Conservation (phyloP, 2,329 filamentous ascomycete species). For the Trichoderma harzianum region DNA sequence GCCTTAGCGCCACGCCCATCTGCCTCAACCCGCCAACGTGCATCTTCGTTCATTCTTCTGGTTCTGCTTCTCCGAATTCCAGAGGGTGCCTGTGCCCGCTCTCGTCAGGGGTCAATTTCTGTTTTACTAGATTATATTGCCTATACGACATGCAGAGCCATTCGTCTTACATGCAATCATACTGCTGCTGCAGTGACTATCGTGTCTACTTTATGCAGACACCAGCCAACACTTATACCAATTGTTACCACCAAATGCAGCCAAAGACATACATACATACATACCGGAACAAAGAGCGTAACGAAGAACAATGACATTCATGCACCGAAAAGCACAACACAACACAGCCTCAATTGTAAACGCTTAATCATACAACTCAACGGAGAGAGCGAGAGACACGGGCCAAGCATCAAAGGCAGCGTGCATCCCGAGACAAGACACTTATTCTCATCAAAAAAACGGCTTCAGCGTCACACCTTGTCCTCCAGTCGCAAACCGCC, state of each 20-base stretch:
- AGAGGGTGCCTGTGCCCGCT: neutral
- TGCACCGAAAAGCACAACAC: neutral
- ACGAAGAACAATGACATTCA: neutral
- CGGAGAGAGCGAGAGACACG: constrained; percentile 5
- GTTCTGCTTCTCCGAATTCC: neutral
- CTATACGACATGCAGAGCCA: neutral
- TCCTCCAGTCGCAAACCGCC: neutral
- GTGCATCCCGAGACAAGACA: constrained; percentile 3
- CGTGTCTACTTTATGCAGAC: neutral
- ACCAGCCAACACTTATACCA: neutral
- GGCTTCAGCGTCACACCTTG: neutral
- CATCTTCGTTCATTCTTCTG: neutral
- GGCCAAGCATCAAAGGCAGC: neutral
- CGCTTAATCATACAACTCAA: neutral
- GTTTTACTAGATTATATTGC: neutral
- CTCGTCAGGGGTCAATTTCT: neutral
- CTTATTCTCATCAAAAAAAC: neutral
- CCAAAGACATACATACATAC: neutral
- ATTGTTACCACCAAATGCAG: neutral
- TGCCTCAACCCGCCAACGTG: neutral
- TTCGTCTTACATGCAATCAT: neutral
- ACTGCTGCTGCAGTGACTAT: neutral
- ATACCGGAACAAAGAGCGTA: neutral
- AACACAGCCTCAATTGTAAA: neutral
- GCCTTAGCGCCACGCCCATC: neutral